Conservation (phyloP, 169 alveolate species). For the Plasmodium fragile region DNA sequence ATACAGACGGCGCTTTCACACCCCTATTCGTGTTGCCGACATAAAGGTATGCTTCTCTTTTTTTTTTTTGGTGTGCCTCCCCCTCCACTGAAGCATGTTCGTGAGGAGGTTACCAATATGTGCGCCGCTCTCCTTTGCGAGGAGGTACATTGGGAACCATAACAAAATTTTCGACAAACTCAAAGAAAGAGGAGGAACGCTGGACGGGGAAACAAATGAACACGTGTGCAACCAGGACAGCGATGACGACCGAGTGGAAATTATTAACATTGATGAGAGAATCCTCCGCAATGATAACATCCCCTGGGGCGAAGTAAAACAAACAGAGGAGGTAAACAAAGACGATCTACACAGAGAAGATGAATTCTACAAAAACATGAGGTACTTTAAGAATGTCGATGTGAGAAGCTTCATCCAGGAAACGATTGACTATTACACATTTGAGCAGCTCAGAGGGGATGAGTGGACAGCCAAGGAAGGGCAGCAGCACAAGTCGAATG, state of each 20-base stretch:
- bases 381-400: slow-evolving; percentile 21
- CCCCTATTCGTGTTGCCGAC: background rate
- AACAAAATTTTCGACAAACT: slow-evolving; percentile 57
- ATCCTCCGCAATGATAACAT: slow-evolving; percentile 4
- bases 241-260: slow-evolving; percentile 37
- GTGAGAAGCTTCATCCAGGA: slow-evolving; percentile 44
- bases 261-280: slow-evolving; percentile 56
- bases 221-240: background rate
- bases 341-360: slow-evolving; percentile 6
- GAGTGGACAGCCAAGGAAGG: background rate
- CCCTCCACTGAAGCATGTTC: background rate
- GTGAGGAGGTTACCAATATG: background rate
- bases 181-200: background rate
- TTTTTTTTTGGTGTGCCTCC: background rate
- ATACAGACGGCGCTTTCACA: background rate
- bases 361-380: slow-evolving; percentile 39
- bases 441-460: slow-evolving; percentile 19
- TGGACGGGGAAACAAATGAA: background rate
- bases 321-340: background rate
- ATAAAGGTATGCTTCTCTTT: background rate
- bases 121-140: background rate
- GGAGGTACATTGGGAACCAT: slow-evolving; percentile 17
- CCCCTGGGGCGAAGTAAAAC: slow-evolving; percentile 5
- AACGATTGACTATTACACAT: slow-evolving; percentile 55
- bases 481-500: background rate